Evolutionary conservation across 2,329 filamentous ascomycete species (phyloP), one percentile per base, ranked within the genome.

Genomic region (Fusarium neocosmosporiellum): DNA sequence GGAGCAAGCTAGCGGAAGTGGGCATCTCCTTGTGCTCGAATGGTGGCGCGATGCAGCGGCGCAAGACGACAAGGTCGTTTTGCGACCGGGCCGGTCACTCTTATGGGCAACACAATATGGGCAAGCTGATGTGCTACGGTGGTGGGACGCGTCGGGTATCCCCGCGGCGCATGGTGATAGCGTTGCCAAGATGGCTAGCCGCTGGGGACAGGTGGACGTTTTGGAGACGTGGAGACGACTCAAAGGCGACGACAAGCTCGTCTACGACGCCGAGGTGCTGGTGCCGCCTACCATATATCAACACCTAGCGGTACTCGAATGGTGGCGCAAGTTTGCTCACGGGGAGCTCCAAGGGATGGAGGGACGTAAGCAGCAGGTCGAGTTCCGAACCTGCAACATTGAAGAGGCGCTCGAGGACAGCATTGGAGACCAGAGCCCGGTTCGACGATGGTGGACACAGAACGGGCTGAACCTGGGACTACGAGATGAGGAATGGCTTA

Each of bases 331-430:
- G 61, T 93, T 91, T 75, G 88, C 89, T 9, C 84, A 88, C 61
- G 86, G 88, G 57, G 85, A 87, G 76, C 83, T 89, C 34, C 84
- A 84, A 1, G 87, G 85, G 43, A 89, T 86, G 88, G 82, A 86
- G 43, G 88, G 87, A 18, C 83, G 86, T 34, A 84, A 84, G 70
- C 87, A 95, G 75, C 88, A 89, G 60, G 95, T 98, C 29, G 94
- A 97, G 81, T 98, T 98, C 82, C 95, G 96, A 81, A 97, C 94
- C 1, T 98, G 95, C 81, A 95, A 97, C 81, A 96, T 98, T 69
- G 95, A 98, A 80, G 96, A 98, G 83, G 95, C 95, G 1, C 87
- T 98, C 41, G 95, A 98, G 80, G 95, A 98, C 80, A 94, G 94
- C 24, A 89, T 96, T 58, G 89, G 89, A 10, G 91, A 92, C 63